Percentiles rank a stretch among this genome's conserved stretches.
These are phyloP conservation scores for Cryphonectria naterciae DNA, from an alignment of 2,329 filamentous ascomycete genomes.

Conservation along the genomic window DNA sequence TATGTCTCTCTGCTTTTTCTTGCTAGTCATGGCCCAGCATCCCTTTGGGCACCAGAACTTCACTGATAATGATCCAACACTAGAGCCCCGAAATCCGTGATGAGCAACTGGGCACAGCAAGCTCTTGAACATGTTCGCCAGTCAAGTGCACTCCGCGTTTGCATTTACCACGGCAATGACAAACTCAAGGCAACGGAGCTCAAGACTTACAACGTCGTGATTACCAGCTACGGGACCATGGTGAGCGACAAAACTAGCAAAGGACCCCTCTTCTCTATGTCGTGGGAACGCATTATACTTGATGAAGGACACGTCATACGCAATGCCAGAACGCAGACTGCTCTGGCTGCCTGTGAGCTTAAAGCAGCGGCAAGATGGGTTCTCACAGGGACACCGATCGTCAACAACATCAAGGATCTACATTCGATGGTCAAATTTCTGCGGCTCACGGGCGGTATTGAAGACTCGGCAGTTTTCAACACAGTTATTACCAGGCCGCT, in stretches of 20 bases:
- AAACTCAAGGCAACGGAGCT: conserved; percentile 64
- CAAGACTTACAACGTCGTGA: conserved; percentile 71
- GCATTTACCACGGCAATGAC: conserved; percentile 74
- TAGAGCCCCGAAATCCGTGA: conserved; percentile 17
- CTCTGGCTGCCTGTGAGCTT: conserved; percentile 69
- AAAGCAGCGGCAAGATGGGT: conserved; percentile 77
- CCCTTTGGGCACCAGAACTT: not conserved
- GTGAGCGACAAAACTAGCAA: conserved; percentile 59
- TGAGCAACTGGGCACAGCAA: conserved; percentile 83
- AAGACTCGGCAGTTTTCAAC: conserved; percentile 75
- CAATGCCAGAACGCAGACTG: conserved; percentile 74
- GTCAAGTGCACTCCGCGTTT: conserved; percentile 65
- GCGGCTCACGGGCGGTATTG: conserved; percentile 73
- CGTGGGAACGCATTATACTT: conserved; percentile 79
- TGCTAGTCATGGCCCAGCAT: not conserved
- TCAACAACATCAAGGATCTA: conserved; percentile 81
- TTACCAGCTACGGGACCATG: conserved; percentile 84
- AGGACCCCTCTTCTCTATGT: conserved; percentile 50
- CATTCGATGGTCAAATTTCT: conserved; percentile 81
- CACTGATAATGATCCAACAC: not conserved
- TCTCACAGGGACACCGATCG: conserved; percentile 78
- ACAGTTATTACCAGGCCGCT: conserved; percentile 71
- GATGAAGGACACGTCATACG: conserved; percentile 85
- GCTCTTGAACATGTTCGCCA: conserved; percentile 71
- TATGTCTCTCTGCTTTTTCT: conserved; percentile 51